These are phyloP conservation scores for Penicillium digitatum DNA, from an alignment of 2,329 filamentous ascomycete genomes.

Conservation along the genomic window DNA sequence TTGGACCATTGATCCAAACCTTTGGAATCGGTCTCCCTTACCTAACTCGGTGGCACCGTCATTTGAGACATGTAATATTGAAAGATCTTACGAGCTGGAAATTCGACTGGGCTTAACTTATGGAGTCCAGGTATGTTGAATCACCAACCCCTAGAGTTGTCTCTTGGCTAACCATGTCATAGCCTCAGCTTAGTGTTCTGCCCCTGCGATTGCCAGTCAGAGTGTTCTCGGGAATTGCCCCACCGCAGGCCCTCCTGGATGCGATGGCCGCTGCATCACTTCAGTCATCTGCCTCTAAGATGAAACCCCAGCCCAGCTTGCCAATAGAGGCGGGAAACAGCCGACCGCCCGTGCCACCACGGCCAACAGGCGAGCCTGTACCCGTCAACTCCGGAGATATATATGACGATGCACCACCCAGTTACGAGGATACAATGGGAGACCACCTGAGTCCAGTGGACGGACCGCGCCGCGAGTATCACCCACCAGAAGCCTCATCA, in stretches of 20 bases:
- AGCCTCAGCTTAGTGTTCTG: conserved; percentile 72
- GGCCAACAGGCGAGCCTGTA: conserved; percentile 29
- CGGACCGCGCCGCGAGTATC: conserved; percentile 57
- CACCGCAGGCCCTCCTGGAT: conserved; percentile 70
- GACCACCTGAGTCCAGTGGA: conserved; percentile 70
- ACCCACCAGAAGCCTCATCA: conserved; percentile 39
- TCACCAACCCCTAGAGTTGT: background rate
- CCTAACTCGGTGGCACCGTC: conserved; percentile 84
- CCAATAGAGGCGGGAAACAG: conserved; percentile 19
- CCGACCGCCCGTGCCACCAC: conserved; percentile 42
- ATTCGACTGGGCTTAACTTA: conserved; percentile 74
- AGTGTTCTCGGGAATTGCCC: conserved; percentile 82
- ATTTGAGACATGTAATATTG: conserved; percentile 85
- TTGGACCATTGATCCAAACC: conserved; percentile 60
- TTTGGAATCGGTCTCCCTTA: conserved; percentile 70
- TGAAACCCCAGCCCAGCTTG: conserved; percentile 18
- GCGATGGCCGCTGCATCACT: conserved; percentile 49
- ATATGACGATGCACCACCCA: conserved; percentile 77
- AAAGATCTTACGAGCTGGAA: conserved; percentile 77
- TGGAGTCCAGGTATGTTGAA: conserved; percentile 53
- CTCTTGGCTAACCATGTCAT: conserved; percentile 19
- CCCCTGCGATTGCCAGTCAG: conserved; percentile 75
- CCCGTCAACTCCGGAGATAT: conserved; percentile 23
- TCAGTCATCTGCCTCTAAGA: conserved; percentile 23
- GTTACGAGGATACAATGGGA: conserved; percentile 90